Evolutionary conservation across 768 basidiomycete species (phyloP).

Genomic region (Boletus rubroflammeus): DNA sequence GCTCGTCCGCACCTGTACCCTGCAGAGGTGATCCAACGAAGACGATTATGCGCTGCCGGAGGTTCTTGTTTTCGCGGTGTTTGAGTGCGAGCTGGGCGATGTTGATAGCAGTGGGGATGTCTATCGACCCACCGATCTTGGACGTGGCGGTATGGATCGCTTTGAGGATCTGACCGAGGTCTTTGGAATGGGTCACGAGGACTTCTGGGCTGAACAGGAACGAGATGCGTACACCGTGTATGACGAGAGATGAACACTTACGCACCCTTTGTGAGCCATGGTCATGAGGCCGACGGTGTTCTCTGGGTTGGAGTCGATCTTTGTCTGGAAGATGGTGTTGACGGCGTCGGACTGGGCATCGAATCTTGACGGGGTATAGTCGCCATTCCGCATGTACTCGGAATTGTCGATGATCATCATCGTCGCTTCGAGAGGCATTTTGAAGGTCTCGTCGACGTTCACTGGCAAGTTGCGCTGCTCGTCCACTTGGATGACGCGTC

Average conservation of each 20-base stretch:
- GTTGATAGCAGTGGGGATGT: constrained; percentile 87
- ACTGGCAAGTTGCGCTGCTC: constrained; percentile 2
- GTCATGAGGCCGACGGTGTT: constrained; percentile 98
- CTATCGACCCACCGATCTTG: constrained; percentile 76
- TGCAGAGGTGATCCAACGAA: constrained; percentile 90
- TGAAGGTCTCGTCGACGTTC: constrained; percentile 20
- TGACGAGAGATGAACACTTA: constrained; percentile 7
- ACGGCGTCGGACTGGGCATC: constrained; percentile 92
- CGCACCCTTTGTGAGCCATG: constrained; percentile 94
- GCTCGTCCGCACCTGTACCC: constrained; percentile 66
- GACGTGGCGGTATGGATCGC: constrained; percentile 69
- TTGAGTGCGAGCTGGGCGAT: constrained; percentile 96
- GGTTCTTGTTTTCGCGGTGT: constrained; percentile 97
- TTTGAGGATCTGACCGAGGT: constrained; percentile 85
- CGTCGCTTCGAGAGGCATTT: constrained; percentile 96
- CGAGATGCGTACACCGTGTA: not conserved
- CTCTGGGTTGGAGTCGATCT: constrained; percentile 95
- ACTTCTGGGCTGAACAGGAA: constrained; percentile 73
- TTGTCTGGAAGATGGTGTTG: constrained; percentile 84
- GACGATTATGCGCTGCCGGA: constrained; percentile 91
- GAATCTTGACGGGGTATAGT: constrained; percentile 83
- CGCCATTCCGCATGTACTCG: constrained; percentile 95
- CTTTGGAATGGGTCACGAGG: constrained; percentile 92
- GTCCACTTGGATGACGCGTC: constrained; percentile 27
- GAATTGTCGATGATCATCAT: constrained; percentile 99